Conservation (phyloP, 1,284 basidiomycete species). For the Termitomyces sp. region DNA sequence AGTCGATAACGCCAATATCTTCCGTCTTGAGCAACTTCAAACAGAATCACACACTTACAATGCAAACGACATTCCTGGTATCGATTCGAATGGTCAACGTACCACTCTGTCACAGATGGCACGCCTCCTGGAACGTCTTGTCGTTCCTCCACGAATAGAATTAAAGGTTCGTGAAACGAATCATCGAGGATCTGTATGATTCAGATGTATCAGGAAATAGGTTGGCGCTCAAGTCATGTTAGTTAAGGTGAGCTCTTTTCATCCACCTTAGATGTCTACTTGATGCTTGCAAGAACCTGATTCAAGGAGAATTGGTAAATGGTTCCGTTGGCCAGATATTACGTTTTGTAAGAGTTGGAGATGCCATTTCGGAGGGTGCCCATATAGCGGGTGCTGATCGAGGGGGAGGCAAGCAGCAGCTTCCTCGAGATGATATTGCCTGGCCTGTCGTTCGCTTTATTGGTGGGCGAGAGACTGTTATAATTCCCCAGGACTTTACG, state of each 20-base stretch:
- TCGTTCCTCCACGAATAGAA: constrained; percentile 29
- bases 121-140: constrained; percentile 31
- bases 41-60: constrained; percentile 33
- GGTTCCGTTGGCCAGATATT: constrained; percentile 75
- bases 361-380: constrained; percentile 27
- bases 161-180: constrained; percentile 28
- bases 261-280: too few relatives aligned
- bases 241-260: constrained; percentile 41
- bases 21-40: constrained; percentile 50
- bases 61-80: constrained; percentile 29
- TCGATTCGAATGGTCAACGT: constrained; percentile 27
- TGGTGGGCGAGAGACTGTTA: constrained; percentile 38
- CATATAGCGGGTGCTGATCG: constrained; percentile 23
- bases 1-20: constrained; percentile 73
- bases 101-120: constrained; percentile 24
- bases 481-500: constrained; percentile 52
- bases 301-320: constrained; percentile 80
- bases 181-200: not conserved
- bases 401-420: constrained; percentile 13
- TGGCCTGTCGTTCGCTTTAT: constrained; percentile 61
- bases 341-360: constrained; percentile 44
- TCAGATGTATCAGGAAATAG: constrained; percentile 19
- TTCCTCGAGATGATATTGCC: constrained; percentile 16
- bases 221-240: constrained; percentile 69
- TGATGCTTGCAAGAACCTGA: constrained; percentile 35